phyloP scores from a whole-genome alignment of 2,329 filamentous ascomycete species.

The Huntiella abstrusa region DNA sequence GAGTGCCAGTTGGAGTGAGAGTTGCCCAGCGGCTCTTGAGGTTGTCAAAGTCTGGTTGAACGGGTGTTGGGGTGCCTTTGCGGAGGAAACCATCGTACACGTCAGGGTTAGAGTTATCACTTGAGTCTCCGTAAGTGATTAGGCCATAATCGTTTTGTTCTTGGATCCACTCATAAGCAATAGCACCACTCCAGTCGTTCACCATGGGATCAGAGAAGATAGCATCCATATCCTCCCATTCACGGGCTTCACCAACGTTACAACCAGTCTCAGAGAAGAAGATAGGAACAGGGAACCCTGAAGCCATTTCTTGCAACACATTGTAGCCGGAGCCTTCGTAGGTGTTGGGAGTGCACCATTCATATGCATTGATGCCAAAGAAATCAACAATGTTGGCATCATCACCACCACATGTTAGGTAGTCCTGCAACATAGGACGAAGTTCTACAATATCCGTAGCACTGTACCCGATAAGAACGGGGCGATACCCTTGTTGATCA shows the following conservation, averaged over 20 bases:
- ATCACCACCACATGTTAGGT: conserved; percentile 61
- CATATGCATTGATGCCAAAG: conserved; percentile 71
- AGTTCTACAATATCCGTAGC: conserved; percentile 63
- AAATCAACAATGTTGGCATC: conserved; percentile 56
- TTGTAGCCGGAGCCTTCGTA: conserved; percentile 51
- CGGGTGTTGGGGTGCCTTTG: conserved; percentile 53
- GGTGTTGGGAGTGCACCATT: conserved; percentile 47
- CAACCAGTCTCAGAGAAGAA: conserved; percentile 85
- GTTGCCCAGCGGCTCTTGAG: conserved; percentile 60
- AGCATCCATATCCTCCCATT: conserved; percentile 53
- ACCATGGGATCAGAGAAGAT: conserved; percentile 62
- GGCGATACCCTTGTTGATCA: conserved; percentile 54
- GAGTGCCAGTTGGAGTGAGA: conserved; percentile 49
- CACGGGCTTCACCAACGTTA: conserved; percentile 40
- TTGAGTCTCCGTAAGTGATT: conserved; percentile 51
- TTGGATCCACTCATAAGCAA: conserved; percentile 81
- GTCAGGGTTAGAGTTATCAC: conserved; percentile 29
- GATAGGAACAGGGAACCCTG: conserved; percentile 61
- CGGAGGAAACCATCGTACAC: conserved; percentile 48
- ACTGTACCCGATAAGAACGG: conserved; percentile 72
- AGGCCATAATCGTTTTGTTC: conserved; percentile 71
- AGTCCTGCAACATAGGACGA: conserved; percentile 44
- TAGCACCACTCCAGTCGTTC: conserved; percentile 51
- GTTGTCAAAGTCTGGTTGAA: conserved; percentile 61
- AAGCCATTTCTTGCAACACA: conserved; percentile 45